Conservation (phyloP, 345 rosid species). For the Syzygium grande region DNA sequence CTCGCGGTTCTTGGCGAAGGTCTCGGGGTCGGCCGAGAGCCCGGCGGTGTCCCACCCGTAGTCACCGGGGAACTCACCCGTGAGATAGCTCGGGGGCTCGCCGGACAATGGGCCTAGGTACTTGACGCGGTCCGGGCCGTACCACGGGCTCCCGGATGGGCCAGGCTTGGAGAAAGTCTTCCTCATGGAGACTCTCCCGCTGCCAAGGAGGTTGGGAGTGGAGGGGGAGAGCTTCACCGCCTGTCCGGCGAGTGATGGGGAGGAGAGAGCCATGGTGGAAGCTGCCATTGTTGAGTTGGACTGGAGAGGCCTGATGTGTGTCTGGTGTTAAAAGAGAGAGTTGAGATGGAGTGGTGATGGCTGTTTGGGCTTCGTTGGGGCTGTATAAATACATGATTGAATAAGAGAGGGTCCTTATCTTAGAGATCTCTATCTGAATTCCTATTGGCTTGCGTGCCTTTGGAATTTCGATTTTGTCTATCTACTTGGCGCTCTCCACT, state of each 20-base stretch:
- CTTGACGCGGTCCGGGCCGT: slow-evolving; percentile 5
- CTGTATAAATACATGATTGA: neutral
- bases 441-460: neutral
- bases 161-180: slow-evolving; percentile 9
- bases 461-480: neutral
- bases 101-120: slow-evolving; percentile 14
- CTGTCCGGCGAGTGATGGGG: slow-evolving; percentile 42
- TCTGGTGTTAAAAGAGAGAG: neutral
- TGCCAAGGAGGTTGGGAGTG: slow-evolving; percentile 17
- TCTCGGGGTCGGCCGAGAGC: slow-evolving; percentile 8
- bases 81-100: slow-evolving; percentile 6
- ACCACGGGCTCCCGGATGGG: slow-evolving; percentile 18
- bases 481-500: slow-evolving; percentile 9
- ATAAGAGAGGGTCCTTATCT: slow-evolving; percentile 14
- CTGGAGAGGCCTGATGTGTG: neutral
- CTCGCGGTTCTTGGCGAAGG: slow-evolving; percentile 13
- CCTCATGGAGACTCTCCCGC: slow-evolving; percentile 43
- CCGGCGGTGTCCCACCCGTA: slow-evolving; percentile 13
- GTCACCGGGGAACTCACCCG: slow-evolving; percentile 10
- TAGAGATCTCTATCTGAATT: slow-evolving; percentile 13
- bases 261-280: slow-evolving; percentile 49
- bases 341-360: neutral
- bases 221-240: slow-evolving; percentile 36
- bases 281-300: slow-evolving; percentile 26
- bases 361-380: neutral